Base-by-base conservation (phyloP, 345 rosid species). In the Acer saccharum region DNA sequence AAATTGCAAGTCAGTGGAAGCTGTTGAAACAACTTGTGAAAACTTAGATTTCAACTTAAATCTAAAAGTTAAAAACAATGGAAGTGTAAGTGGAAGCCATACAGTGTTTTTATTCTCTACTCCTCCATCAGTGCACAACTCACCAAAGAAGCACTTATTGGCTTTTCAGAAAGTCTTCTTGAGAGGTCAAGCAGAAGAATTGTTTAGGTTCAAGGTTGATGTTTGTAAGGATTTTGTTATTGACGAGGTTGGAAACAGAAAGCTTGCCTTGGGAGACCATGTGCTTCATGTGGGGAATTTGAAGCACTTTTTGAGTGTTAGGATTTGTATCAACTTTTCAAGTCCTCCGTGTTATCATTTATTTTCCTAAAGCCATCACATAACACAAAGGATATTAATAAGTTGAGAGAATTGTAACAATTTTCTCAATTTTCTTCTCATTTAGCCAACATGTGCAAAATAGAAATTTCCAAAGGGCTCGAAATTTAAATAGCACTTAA, bases 171-270 rank as follows among this genome's bases (percentile, higher is more conserved):
- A 92, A 86, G 84, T 95, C n/a, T 72, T 44, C 32, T 46, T 95
- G 82, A 63, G 13, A 13, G 82, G 83, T 1, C 68, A 75, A 9
- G 76, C 84, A 10, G 82, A 82, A 58, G 46, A 75, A n/a, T 32
- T 81, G 69, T 89, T 93, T 52, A 84, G 69, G 16, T 93, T 95
- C 74, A 83, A 76, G 65, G 86, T 95, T 17, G 88, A 92, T 63
- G 89, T 88, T 14, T 95, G 99, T 76, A 91, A 84, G 83, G 93
- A 95, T 82, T 87, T 95, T 75, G 84, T 92, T 3, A 91, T 89
- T 2, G 98, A 91, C 69, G 95, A 95, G 76, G 16, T 13, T 0
- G 99, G 99, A 6, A 81, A 73, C 76, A 58, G 86, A 76, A 93
- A 87, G 75, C 80, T 95, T 5, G 90, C 87, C 0, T 65, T 93